Evolutionary conservation across 2,329 filamentous ascomycete species (phyloP).

Genomic region (Fusarium sublunatum): DNA sequence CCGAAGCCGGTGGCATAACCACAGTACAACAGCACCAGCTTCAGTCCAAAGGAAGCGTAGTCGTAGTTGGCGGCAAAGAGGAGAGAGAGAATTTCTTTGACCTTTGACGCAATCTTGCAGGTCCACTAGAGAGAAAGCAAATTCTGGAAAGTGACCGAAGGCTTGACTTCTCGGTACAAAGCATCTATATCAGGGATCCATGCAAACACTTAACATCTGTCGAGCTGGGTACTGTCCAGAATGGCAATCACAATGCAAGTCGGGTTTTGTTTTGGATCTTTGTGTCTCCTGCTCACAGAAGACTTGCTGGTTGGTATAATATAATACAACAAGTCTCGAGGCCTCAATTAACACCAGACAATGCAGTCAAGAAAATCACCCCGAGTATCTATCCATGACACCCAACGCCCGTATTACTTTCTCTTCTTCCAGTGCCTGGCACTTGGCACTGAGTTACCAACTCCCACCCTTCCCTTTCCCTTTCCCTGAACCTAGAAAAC

Average conservation of each 20-base stretch:
- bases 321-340: conserved; percentile 17
- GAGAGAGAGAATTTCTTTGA: background rate
- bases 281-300: background rate
- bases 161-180: background rate
- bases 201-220: background rate
- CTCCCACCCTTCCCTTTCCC: conserved; percentile 1
- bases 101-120: conserved; percentile 12
- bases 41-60: background rate
- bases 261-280: background rate
- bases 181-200: background rate
- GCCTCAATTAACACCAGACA: conserved; percentile 6
- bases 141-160: background rate
- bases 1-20: conserved; percentile 22
- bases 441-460: conserved; percentile 2
- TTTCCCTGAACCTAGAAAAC: conserved; percentile 11
- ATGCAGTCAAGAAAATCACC: conserved; percentile 6
- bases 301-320: conserved; percentile 5
- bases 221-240: too few relatives aligned
- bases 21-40: background rate
- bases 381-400: conserved; percentile 33
- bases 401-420: conserved; percentile 36
- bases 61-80: background rate
- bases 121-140: conserved; percentile 2
- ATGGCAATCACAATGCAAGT: background rate
- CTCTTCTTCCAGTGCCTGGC: conserved; percentile 3